These are phyloP conservation scores for Lycium ferocissimum DNA, from an alignment of 257 asterid genomes.

Conservation along the genomic window DNA sequence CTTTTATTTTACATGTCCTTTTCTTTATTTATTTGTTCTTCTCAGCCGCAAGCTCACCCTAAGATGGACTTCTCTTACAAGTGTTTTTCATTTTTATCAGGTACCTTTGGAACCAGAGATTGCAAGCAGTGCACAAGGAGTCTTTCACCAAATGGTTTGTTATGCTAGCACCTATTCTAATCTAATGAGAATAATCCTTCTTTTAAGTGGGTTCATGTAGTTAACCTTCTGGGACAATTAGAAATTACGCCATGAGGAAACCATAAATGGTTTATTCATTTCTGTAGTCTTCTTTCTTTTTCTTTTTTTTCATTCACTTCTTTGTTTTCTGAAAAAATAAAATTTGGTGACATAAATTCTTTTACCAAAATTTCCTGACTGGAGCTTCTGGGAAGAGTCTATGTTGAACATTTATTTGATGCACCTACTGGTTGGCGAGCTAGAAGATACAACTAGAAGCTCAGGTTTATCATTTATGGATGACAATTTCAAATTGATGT, in stretches of 20 bases:
- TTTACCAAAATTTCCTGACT: not conserved
- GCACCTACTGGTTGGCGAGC: not conserved
- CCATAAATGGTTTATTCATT: conserved; percentile 22
- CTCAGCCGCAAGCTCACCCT: not conserved
- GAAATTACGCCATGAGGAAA: not conserved
- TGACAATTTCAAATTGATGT: not conserved
- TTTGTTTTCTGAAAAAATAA: not conserved
- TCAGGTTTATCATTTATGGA: not conserved
- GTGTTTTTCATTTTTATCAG: conserved; percentile 45
- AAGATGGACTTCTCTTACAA: conserved; percentile 19
- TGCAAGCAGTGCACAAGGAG: conserved; percentile 58
- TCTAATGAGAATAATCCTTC: conserved; percentile 23
- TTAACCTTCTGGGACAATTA: conserved; percentile 18
- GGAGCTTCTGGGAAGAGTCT: not conserved
- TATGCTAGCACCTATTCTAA: conserved; percentile 36
- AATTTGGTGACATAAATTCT: not conserved
- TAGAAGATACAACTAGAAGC: conserved; percentile 21
- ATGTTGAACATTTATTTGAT: not conserved
- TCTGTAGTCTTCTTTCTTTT: not conserved
- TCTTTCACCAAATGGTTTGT: conserved; percentile 71
- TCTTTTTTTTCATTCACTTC: not conserved
- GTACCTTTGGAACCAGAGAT: conserved; percentile 63
- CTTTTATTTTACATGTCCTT: not conserved
- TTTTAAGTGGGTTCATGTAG: not conserved
- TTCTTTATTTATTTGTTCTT: not conserved